Conservation (phyloP, 352 stramenopile species). For the Globisporangium cylindrosporum region DNA sequence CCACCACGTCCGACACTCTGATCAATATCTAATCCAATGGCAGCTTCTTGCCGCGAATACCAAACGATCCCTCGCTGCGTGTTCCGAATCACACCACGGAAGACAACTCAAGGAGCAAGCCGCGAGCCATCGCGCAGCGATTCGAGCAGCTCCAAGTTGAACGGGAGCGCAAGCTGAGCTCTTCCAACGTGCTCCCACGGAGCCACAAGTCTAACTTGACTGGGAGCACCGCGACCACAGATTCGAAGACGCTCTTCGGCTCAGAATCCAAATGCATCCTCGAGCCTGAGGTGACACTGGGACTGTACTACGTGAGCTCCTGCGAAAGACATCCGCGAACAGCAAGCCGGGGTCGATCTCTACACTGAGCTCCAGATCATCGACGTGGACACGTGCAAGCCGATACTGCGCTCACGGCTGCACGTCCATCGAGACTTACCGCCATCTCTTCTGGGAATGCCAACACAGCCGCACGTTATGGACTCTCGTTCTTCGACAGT, state of each 20-base stretch:
- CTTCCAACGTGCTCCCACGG: background rate
- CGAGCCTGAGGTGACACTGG: conserved; percentile 13
- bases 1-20: too few relatives aligned
- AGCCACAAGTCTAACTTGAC: conserved; percentile 14
- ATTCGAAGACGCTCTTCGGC: conserved; percentile 12
- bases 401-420: too few relatives aligned
- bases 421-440: too few relatives aligned
- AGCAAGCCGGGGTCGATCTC: conserved; percentile 7
- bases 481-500: too few relatives aligned
- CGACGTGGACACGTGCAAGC: conserved; percentile 17
- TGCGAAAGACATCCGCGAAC: conserved; percentile 16
- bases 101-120: conserved; percentile 10
- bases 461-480: too few relatives aligned
- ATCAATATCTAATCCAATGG: background rate
- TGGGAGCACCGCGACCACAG: conserved; percentile 1
- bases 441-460: too few relatives aligned
- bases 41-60: conserved; percentile 9
- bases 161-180: too few relatives aligned
- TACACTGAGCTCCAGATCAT: conserved; percentile 18
- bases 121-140: background rate
- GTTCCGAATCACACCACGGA: background rate
- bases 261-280: conserved; percentile 11
- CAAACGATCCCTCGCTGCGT: conserved; percentile 11
- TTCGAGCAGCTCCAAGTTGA: conserved; percentile 3
- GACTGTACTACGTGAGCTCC: conserved; percentile 18